Conservation (phyloP, 2,329 filamentous ascomycete species). For the Aspergillus novoparasiticus region DNA sequence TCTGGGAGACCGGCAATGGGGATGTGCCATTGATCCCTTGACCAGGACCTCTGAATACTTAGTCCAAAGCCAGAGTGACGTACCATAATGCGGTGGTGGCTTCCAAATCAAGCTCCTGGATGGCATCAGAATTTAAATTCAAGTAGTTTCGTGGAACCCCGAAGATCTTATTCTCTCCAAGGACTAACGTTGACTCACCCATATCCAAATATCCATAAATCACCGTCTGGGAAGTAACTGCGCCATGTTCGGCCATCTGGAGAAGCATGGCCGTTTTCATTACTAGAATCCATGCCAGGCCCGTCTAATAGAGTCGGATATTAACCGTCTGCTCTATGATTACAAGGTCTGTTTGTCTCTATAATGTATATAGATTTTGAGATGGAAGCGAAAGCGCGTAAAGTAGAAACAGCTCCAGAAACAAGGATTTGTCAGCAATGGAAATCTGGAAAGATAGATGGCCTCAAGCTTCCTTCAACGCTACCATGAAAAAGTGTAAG, state of each 20-base stretch:
- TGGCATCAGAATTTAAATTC: too few relatives aligned
- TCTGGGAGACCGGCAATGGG: background rate
- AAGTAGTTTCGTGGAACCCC: background rate
- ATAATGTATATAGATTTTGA: background rate
- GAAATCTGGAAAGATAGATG: background rate
- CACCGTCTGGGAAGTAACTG: slow-evolving; percentile 52
- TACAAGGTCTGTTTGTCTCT: background rate
- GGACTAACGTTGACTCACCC: slow-evolving; percentile 62
- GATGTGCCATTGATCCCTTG: background rate
- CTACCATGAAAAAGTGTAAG: background rate
- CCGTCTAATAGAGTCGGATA: background rate
- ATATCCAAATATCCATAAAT: slow-evolving; percentile 97
- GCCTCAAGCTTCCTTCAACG: background rate
- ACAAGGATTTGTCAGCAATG: background rate
- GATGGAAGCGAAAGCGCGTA: background rate
- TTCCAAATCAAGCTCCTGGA: slow-evolving; percentile 87
- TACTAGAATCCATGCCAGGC: slow-evolving; percentile 8
- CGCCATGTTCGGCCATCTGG: slow-evolving; percentile 45
- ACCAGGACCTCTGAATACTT: background rate
- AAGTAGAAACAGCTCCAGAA: too few relatives aligned
- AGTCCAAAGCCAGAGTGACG: slow-evolving; percentile 16
- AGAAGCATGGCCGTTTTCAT: slow-evolving; percentile 25
- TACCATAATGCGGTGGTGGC: slow-evolving; percentile 93
- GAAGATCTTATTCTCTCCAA: background rate
- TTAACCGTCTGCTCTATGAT: background rate